phyloP scores from a whole-genome alignment of 139 green algal genomes.

The Closterium sp. region DNA sequence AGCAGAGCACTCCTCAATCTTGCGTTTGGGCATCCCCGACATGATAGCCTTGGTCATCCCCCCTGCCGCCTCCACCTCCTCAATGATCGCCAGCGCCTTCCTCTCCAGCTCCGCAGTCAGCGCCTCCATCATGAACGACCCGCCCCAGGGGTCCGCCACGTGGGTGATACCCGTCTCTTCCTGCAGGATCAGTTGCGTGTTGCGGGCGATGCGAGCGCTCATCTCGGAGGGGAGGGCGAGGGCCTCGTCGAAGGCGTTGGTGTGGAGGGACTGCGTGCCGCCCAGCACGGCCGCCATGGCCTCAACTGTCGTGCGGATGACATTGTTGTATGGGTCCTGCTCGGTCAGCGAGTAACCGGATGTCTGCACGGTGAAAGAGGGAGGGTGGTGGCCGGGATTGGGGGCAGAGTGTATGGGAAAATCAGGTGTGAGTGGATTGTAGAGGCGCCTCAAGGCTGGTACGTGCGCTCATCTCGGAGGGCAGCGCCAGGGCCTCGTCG shows the following conservation, averaged over 20 bases:
- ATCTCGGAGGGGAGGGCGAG: constrained; percentile 70
- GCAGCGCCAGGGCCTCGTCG: constrained; percentile 69
- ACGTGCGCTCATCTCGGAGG: constrained; percentile 61
- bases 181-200: constrained; percentile 72
- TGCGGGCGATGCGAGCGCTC: constrained; percentile 62
- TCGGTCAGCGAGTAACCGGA: constrained; percentile 46
- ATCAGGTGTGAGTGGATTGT: constrained; percentile 69
- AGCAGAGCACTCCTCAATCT: constrained; percentile 52
- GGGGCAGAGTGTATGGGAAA: constrained; percentile 31
- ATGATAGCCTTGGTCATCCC: constrained; percentile 71
- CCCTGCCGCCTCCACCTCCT: constrained; percentile 64
- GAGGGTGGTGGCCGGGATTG: background rate
- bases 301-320: constrained; percentile 48
- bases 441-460: too few species aligned
- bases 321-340: constrained; percentile 53
- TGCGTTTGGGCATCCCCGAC: constrained; percentile 56
- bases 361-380: background rate
- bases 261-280: constrained; percentile 73
- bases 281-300: constrained; percentile 67
- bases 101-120: constrained; percentile 63
- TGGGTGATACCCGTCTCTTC: constrained; percentile 65
- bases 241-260: constrained; percentile 73
- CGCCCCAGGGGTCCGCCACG: constrained; percentile 68
- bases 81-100: constrained; percentile 54
- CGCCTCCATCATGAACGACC: constrained; percentile 69